phyloP scores from a whole-genome alignment of 148 eudicot genomes.

The Chenopodium album region DNA sequence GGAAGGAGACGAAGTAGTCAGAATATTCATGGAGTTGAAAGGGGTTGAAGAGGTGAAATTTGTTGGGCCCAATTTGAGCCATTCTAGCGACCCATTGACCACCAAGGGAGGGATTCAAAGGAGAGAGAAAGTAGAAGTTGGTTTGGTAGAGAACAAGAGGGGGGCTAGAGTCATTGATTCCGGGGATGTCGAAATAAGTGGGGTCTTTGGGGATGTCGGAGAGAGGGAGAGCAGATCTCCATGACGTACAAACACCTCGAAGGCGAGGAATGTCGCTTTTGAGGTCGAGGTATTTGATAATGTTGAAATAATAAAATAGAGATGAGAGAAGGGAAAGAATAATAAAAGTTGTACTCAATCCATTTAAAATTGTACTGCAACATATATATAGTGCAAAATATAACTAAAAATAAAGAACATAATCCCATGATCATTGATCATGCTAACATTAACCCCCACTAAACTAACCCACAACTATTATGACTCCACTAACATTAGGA shows the following conservation, averaged over 20 bases:
- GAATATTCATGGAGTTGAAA: no score
- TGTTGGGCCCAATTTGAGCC: not conserved
- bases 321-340: no score
- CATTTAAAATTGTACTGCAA: no score
- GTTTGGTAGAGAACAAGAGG: not conserved
- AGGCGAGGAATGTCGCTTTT: not conserved
- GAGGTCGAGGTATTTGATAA: not conserved
- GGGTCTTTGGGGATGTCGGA: not conserved
- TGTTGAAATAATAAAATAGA: no score
- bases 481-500: no score
- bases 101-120: not conserved
- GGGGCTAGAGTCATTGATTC: not conserved
- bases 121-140: constrained; percentile 5
- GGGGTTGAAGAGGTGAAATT: not conserved
- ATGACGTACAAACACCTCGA: constrained; percentile 8
- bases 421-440: no score
- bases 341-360: no score
- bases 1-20: not conserved
- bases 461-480: no score
- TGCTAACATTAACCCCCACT: no score
- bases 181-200: not conserved
- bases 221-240: not conserved
- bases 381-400: no score
- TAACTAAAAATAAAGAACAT: no score
- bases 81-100: constrained; percentile 10